Evolutionary conservation across 441 rosid species (phyloP), one percentile per base, ranked within the genome.

Genomic region (Erodium trifolium): DNA sequence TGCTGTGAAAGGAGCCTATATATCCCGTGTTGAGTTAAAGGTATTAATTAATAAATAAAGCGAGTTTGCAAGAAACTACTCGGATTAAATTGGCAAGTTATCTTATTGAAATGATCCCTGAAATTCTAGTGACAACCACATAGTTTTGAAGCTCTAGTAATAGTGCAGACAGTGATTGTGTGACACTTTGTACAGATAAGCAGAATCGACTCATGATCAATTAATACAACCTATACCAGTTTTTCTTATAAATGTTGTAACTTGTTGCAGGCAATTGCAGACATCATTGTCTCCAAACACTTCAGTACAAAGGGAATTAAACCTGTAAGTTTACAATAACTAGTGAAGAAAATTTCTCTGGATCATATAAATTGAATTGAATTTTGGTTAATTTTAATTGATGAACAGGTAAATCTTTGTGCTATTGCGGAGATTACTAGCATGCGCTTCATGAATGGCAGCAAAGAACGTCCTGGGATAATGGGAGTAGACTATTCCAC

Each of bases 341-440:
- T 59, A 9, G 34, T 69, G 27, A 34, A 70, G 4, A 62, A 59
- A n/a, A 14, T 51, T 31, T 31, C 34, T 31, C 34, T 31, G 34
- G 34, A 2, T 31, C 6, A 13, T 51, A 51, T 51, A n/a, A 16
- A 4, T 51, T 51, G 17, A n/a, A 51, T 51, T 14, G 59, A 51
- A 51, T 51, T 51, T 51, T 14, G 59, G 18, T 31, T 14, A 12
- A 14, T 13, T 51, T 14, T 7, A 51, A 12, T 14, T 2, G 59
- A 69, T 75, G 69, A 68, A 69, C 92, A 93, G 99, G 66, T 91
- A 39, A 77, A 80, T 71, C 86, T 91, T 45, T 91, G 95, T 75
- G 96, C 97, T 66, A 77, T 93, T 65, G 88, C 90, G 12, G 99
- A 93, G 76, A 88, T 91, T 74, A 80, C 83, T 77, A 84, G 96